These are phyloP conservation scores for Vitis rotundifolia DNA, from an alignment of 164 flowering plant genomes.

Conservation along the genomic window DNA sequence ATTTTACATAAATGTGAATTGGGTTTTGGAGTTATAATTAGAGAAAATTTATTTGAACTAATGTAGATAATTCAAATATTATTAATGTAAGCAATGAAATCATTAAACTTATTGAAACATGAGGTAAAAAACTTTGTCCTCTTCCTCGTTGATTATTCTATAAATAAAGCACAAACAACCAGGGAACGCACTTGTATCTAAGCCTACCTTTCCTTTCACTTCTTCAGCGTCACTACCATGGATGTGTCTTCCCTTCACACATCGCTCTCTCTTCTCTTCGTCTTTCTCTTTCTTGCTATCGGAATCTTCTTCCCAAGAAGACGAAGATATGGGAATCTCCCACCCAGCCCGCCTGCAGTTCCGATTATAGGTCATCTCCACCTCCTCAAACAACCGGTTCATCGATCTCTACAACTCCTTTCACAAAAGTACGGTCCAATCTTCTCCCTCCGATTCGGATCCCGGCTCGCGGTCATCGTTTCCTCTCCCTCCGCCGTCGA, in stretches of 20 bases:
- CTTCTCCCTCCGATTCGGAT: constrained; percentile 22
- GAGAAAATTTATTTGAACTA: no score
- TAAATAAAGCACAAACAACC: no score
- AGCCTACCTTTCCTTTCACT: background rate
- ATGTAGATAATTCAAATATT: no score
- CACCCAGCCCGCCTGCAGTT: constrained; percentile 20
- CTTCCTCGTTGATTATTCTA: no score
- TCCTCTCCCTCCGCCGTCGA: constrained; percentile 16
- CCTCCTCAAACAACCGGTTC: constrained; percentile 19
- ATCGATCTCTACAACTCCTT: constrained; percentile 10
- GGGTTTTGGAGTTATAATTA: no score
- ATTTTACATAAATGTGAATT: no score
- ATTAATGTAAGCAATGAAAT: no score
- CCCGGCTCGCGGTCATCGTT: constrained; percentile 14
- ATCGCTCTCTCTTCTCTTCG: background rate
- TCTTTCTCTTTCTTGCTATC: background rate
- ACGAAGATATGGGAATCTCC: constrained; percentile 1
- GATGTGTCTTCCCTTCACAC: background rate
- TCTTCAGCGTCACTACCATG: background rate
- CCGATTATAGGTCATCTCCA: constrained; percentile 30
- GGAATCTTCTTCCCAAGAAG: background rate
- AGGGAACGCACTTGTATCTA: no score
- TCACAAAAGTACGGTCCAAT: constrained; percentile 20
- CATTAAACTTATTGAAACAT: no score
- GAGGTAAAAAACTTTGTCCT: no score